Percentiles rank a stretch among this genome's conserved stretches.
phyloP scores from a whole-genome alignment of 2,329 filamentous ascomycete genomes.

The Cladobotryum mycophilum region DNA sequence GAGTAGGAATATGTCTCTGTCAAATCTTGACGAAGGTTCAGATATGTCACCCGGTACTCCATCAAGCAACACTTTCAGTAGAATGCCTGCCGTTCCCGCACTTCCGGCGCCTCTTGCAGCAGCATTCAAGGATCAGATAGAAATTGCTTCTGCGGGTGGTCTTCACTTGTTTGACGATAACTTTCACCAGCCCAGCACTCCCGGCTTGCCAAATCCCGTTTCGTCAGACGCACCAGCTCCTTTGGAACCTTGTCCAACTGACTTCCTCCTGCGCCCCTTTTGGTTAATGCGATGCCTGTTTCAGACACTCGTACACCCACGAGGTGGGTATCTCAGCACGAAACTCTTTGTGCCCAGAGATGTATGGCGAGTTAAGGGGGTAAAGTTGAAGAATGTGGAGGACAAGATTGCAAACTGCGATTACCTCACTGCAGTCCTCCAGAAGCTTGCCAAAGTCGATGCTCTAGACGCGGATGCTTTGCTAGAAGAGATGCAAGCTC shows the following conservation, averaged over 20 bases:
- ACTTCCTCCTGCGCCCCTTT: constrained; percentile 85
- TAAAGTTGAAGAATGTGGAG: constrained; percentile 85
- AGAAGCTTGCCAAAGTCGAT: constrained; percentile 78
- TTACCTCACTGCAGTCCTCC: constrained; percentile 77
- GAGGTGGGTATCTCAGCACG: constrained; percentile 85
- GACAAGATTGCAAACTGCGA: constrained; percentile 94
- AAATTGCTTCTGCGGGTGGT: constrained; percentile 57
- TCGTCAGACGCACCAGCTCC: constrained; percentile 63
- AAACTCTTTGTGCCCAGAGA: constrained; percentile 89
- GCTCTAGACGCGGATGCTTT: constrained; percentile 87
- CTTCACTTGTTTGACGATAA: constrained; percentile 79
- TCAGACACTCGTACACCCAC: constrained; percentile 84
- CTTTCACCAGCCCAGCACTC: constrained; percentile 61
- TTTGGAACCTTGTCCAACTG: constrained; percentile 86
- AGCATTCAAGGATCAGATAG: constrained; percentile 52
- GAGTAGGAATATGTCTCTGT: constrained; percentile 65
- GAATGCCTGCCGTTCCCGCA: constrained; percentile 46
- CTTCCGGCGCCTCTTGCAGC: constrained; percentile 62
- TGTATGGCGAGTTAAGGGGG: constrained; percentile 88
- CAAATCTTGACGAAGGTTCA: constrained; percentile 53
- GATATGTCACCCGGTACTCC: constrained; percentile 71
- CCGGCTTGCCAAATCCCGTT: constrained; percentile 60
- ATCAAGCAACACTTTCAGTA: constrained; percentile 59
- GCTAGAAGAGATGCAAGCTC: constrained; percentile 84
- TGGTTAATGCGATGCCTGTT: constrained; percentile 96